Evolutionary conservation across 805 yeast genomes (phyloP), one percentile per base, ranked within the genome.

Genomic region (Clavispora phyllophila): DNA sequence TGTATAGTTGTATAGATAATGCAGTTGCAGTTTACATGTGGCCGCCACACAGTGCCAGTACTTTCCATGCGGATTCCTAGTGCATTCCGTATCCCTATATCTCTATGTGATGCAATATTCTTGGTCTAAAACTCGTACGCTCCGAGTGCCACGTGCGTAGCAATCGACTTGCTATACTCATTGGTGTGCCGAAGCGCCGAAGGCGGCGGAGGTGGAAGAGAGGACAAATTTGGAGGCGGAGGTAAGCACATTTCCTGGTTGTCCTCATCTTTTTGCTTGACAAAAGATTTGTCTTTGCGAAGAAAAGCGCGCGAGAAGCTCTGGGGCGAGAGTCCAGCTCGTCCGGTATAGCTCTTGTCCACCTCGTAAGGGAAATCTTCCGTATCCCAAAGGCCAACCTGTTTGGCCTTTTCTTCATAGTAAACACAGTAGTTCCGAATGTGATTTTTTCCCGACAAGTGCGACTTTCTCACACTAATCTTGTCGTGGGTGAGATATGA

Each of bases 401-500:
- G 62, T 36, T 58, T 58, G 15, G 65, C 67, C 48, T 62, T 54
- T 31, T 48, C 48, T 52, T 84, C 86, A 57, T 85, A 88, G 66
- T 86, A 87, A 43, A 83, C 84, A 45, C 88, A 80, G 39, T 84
- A 85, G 41, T 76, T 71, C 46, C 76, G 73, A 34, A 85, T 68
- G 61, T 88, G 96, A 60, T 85, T 82, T 53, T 77, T 79, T 9
- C 96, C 96, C 31, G 75, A 67, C 33, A 85, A 61, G 62, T 88
- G 96, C 33, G 88, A 81, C 55, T 84, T 82, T 18, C 96, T 66
- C 42, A 88, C 96, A 65, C 93, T 84, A 53, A 79, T 69, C n/a
- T 93, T 84, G 62, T 87, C 96, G 59, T 88, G 96, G 1, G 96
- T 88, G 44, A 89, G 66, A 54, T 84, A 83, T 15, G 88, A 79